A percentile compares a stretch with the other conserved stretches of the same genome.
phyloP scores from a whole-genome alignment of 169 alveolate genomes.

The Plasmodium vivax region DNA sequence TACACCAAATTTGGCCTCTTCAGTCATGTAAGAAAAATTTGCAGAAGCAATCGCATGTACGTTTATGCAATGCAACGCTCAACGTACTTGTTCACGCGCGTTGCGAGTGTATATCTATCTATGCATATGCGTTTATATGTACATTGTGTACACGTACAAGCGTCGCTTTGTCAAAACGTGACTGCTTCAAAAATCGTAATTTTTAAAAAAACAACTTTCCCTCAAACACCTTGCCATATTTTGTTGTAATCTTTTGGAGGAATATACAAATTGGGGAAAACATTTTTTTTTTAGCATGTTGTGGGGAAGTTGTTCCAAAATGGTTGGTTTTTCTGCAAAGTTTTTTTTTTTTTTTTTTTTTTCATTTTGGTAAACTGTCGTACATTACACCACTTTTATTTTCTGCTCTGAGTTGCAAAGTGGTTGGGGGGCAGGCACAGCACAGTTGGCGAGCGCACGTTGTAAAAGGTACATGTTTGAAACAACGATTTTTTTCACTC shows the following conservation, averaged over 20 bases:
- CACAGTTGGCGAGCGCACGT: neutral
- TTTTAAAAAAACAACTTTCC: neutral
- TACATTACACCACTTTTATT: constrained; percentile 19
- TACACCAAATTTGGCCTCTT: neutral
- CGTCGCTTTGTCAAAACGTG: neutral
- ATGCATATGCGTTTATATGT: neutral
- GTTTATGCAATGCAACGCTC: neutral
- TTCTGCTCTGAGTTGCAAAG: neutral
- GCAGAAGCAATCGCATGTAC: neutral
- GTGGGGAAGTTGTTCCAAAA: neutral
- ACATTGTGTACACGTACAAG: neutral
- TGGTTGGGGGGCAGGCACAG: neutral
- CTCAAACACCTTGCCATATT: neutral
- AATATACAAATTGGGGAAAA: neutral
- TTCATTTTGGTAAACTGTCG: neutral
- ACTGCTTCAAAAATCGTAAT: neutral
- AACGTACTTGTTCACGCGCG: neutral
- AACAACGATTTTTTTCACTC: neutral
- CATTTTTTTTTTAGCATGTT: neutral
- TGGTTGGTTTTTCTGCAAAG: neutral
- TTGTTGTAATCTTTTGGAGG: neutral
- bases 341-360: neutral
- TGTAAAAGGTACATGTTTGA: neutral
- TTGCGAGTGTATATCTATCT: neutral
- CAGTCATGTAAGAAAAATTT: neutral